phyloP scores from a whole-genome alignment of 495 filamentous ascomycete genomes.

The Neurospora sp. region DNA sequence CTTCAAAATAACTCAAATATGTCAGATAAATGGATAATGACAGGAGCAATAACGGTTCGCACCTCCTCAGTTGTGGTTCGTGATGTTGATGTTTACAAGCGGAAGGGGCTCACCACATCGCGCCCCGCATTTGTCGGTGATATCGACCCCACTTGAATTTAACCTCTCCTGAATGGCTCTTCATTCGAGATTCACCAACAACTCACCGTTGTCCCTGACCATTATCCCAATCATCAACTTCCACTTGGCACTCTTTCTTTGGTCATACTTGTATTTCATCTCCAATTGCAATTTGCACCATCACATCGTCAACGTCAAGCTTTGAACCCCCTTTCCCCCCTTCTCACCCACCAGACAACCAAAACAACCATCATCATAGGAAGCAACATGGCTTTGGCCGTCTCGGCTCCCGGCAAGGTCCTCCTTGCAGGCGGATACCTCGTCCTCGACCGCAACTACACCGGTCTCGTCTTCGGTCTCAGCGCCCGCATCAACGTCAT shows the following conservation, averaged over 20 bases:
- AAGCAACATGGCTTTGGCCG: constrained; percentile 39
- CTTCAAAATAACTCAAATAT: background rate
- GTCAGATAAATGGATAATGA: no score
- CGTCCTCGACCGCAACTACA: constrained; percentile 80
- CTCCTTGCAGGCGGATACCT: constrained; percentile 91
- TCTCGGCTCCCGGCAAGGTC: constrained; percentile 94
- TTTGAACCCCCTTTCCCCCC: background rate
- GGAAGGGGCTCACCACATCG: background rate
- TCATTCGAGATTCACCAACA: background rate
- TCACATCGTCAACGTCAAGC: background rate
- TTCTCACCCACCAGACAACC: background rate
- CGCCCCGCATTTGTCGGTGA: background rate
- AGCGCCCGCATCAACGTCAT: constrained; percentile 86
- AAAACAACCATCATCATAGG: constrained; percentile 5
- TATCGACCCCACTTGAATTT: background rate
- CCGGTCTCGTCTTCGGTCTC: constrained; percentile 86
- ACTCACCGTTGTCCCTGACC: background rate
- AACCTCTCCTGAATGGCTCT: background rate
- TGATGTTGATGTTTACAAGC: background rate
- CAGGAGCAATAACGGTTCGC: background rate
- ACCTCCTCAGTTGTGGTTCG: background rate
- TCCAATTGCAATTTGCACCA: background rate
- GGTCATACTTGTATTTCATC: background rate
- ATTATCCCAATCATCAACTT: background rate
- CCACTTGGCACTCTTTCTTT: background rate